phyloP scores from a whole-genome alignment of 2,329 filamentous ascomycete genomes.

The Madurella mycetomatis region DNA sequence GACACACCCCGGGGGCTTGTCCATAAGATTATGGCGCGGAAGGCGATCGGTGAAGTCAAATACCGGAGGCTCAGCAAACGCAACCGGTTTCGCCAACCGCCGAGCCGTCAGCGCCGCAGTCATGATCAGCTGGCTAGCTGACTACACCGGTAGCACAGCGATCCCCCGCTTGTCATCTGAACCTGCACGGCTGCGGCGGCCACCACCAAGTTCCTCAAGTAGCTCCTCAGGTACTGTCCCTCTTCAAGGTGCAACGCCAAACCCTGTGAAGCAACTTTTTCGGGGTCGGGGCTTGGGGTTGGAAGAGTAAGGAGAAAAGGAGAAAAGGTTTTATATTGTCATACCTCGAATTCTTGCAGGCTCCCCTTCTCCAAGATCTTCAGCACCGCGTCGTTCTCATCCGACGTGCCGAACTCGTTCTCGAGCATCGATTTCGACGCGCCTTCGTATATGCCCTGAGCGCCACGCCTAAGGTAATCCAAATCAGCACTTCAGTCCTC shows the following conservation, averaged over 20 bases:
- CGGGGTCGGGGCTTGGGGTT: not conserved
- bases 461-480: constrained; percentile 63
- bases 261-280: too few species aligned
- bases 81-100: constrained; percentile 15
- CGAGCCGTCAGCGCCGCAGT: not conserved
- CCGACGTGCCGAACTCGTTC: constrained; percentile 78
- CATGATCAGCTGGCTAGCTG: not conserved
- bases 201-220: too few species aligned
- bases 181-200: too few species aligned
- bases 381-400: constrained; percentile 76
- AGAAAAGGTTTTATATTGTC: constrained; percentile 13
- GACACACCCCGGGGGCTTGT: too few species aligned
- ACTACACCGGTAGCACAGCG: not conserved
- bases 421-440: constrained; percentile 73
- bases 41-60: constrained; percentile 6
- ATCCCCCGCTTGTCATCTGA: too few species aligned
- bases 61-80: constrained; percentile 3
- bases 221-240: too few species aligned
- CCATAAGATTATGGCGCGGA: not conserved
- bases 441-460: constrained; percentile 71
- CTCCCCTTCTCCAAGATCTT: constrained; percentile 74
- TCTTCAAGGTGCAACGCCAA: not conserved
- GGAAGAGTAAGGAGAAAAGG: not conserved
- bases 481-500: not conserved
- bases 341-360: constrained; percentile 57